phyloP scores from a whole-genome alignment of 2,329 filamentous ascomycete species.

The Alternaria solani region DNA sequence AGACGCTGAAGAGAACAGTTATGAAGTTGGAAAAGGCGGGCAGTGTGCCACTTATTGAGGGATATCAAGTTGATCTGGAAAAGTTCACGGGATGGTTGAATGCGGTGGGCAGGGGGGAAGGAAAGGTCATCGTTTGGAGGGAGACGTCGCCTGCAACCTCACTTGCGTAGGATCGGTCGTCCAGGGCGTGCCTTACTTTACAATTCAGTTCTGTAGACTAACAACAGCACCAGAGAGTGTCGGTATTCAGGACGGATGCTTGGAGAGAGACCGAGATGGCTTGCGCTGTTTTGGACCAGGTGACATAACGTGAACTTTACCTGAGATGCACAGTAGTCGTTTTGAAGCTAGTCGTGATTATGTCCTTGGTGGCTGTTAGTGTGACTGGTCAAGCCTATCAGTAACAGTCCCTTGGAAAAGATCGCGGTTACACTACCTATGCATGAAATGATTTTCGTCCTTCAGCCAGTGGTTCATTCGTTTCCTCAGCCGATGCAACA shows the following conservation, averaged over 20 bases:
- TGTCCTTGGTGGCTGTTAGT: not conserved
- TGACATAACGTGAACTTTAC: not conserved
- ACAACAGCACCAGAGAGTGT: not conserved
- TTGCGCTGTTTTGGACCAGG: not conserved
- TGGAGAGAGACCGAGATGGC: not conserved
- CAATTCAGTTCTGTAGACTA: not conserved
- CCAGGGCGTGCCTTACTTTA: not conserved
- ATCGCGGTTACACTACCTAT: not conserved
- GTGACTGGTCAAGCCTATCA: not conserved
- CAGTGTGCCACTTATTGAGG: slow-evolving; percentile 31
- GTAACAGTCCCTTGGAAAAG: not conserved
- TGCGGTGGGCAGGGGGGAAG: slow-evolving; percentile 32
- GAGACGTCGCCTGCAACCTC: slow-evolving; percentile 2
- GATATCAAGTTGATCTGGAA: slow-evolving; percentile 26
- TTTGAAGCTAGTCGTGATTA: not conserved
- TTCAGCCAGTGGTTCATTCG: slow-evolving; percentile 14
- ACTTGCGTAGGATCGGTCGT: not conserved
- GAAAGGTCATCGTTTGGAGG: slow-evolving; percentile 46
- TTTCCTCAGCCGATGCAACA: slow-evolving; percentile 11
- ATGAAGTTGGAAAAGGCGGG: slow-evolving; percentile 31
- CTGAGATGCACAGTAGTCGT: not conserved
- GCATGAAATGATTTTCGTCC: not conserved
- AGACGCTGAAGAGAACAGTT: slow-evolving; percentile 24
- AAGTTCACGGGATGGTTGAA: slow-evolving; percentile 28
- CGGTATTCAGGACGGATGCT: not conserved